Conservation (phyloP, 2,329 filamentous ascomycete genomes). For the Podosphaera xanthii region DNA sequence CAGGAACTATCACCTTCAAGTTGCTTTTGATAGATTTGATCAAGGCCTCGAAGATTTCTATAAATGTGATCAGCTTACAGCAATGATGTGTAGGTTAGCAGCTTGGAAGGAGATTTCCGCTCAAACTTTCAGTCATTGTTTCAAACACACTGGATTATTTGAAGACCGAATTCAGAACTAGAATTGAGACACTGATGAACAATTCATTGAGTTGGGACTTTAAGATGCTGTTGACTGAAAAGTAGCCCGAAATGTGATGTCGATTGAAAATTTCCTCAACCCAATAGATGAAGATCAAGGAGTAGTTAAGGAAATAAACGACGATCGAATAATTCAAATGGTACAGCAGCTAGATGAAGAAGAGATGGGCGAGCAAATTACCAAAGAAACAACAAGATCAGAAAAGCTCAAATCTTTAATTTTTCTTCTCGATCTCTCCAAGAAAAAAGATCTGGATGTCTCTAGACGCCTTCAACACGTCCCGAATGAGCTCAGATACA, state of each 20-base stretch:
- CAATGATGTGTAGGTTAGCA: conserved; percentile 12
- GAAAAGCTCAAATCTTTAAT: neutral
- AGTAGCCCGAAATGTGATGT: no score
- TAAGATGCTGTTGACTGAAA: neutral
- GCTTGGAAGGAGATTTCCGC: neutral
- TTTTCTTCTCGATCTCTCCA: neutral
- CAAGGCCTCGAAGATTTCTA: no score
- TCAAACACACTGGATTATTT: no score
- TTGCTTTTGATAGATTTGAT: neutral
- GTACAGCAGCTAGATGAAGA: neutral
- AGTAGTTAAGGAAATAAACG: neutral
- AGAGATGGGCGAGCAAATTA: neutral
- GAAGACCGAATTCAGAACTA: no score
- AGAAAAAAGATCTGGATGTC: neutral
- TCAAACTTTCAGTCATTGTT: no score
- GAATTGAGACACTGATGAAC: neutral
- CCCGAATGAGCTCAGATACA: neutral
- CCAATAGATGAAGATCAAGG: neutral
- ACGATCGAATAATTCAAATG: neutral
- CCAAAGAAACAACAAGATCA: neutral
- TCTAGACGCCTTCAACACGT: neutral
- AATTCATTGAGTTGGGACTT: neutral
- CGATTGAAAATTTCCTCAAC: neutral
- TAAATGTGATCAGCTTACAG: conserved; percentile 2
- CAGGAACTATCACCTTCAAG: neutral